A percentile compares a stretch with the other conserved stretches of the same genome.
Conservation (phyloP, 176 grass and related monocot species). For the Miscanthus lutarioriparius region DNA sequence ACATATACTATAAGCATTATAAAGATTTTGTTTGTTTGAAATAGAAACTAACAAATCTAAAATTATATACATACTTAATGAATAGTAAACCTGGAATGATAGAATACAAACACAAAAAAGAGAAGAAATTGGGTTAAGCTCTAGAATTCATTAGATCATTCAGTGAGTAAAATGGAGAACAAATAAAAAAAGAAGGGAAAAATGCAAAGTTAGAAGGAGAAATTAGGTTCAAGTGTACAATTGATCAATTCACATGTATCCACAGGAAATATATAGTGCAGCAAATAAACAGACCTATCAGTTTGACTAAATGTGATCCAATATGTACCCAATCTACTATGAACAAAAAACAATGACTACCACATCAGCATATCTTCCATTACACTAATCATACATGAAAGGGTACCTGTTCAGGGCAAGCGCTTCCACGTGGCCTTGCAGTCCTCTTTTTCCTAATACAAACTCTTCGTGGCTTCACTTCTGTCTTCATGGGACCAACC, state of each 20-base stretch:
- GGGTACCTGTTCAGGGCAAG: constrained; percentile 66
- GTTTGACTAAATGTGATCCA: neutral
- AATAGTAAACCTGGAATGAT: neutral
- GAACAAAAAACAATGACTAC: neutral
- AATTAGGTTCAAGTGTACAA: neutral
- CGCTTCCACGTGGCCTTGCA: constrained; percentile 46
- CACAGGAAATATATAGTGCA: neutral
- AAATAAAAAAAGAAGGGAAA: neutral
- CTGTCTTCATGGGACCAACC: constrained; percentile 69
- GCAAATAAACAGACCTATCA: neutral
- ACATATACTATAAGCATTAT: neutral
- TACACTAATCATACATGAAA: neutral
- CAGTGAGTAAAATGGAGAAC: neutral
- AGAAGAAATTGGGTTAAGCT: neutral
- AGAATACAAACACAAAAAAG: neutral
- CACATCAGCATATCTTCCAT: neutral
- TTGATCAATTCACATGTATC: neutral
- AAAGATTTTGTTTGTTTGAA: neutral
- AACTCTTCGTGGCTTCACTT: constrained; percentile 54
- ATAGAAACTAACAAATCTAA: neutral
- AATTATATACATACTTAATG: neutral
- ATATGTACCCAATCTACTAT: neutral
- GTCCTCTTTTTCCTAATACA: constrained; percentile 37
- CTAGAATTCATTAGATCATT: neutral
- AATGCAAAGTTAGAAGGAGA: neutral